Conservation (phyloP, 2,329 filamentous ascomycete genomes). For the Akanthomyces lecanii region DNA sequence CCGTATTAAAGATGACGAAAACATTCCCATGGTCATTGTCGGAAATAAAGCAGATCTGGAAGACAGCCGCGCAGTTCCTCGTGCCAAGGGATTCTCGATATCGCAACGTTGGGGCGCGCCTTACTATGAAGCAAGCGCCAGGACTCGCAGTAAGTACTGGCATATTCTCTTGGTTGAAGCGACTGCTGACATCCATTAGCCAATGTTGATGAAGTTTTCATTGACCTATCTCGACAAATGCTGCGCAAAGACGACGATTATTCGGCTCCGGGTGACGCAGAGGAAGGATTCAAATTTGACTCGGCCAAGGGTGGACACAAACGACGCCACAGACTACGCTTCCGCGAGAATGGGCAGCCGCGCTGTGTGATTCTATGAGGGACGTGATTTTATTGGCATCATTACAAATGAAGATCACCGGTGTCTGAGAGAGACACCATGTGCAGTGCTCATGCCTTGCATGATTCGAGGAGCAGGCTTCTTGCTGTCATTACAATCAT, state of each 20-base stretch:
- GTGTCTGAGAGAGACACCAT: background rate
- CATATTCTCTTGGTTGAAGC: background rate
- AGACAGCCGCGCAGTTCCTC: conserved; percentile 74
- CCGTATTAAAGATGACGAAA: conserved; percentile 84
- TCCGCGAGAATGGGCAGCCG: conserved; percentile 31
- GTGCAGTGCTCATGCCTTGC: background rate
- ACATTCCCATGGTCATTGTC: conserved; percentile 82
- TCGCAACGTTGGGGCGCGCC: conserved; percentile 86
- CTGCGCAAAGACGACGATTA: conserved; percentile 63
- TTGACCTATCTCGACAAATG: conserved; percentile 80
- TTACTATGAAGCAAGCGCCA: conserved; percentile 86
- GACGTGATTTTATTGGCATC: no score
- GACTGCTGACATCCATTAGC: conserved; percentile 38
- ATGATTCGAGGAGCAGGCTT: background rate
- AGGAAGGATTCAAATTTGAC: conserved; percentile 42
- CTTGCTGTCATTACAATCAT: background rate
- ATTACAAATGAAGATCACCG: background rate
- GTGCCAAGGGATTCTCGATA: conserved; percentile 75
- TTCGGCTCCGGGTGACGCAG: conserved; percentile 30
- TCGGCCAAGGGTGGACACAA: conserved; percentile 26
- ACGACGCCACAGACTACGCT: conserved; percentile 28
- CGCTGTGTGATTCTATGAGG: conserved; percentile 42
- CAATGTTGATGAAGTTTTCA: conserved; percentile 88
- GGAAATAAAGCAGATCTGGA: conserved; percentile 90
- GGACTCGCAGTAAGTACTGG: conserved; percentile 58